phyloP scores from a whole-genome alignment of 352 stramenopile genomes.

The Phytophthora tentaculata region DNA sequence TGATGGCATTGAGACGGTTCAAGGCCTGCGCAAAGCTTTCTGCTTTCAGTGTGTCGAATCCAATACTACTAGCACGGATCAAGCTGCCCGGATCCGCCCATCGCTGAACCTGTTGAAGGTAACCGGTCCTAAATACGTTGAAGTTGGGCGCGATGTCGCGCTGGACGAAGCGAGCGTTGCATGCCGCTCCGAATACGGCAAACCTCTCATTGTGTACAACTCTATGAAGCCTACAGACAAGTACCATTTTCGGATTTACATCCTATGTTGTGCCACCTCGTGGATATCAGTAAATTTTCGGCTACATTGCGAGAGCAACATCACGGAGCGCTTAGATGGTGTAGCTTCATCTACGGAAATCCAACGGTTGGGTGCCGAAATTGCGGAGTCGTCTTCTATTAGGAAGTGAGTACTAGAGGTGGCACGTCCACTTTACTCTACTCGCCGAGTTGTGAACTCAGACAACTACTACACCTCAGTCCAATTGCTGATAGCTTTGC shows the following conservation, averaged over 20 bases:
- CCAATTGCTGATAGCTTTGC: background rate
- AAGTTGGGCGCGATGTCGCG: background rate
- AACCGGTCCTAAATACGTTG: background rate
- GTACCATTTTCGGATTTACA: background rate
- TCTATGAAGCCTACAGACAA: background rate
- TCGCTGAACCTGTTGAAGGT: background rate
- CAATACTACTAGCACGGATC: background rate
- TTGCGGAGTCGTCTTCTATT: background rate
- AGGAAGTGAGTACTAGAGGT: too few relatives aligned
- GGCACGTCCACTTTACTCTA: background rate
- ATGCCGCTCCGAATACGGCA: background rate
- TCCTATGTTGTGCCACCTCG: background rate
- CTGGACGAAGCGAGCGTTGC: background rate
- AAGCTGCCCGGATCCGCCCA: background rate
- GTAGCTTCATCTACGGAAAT: background rate
- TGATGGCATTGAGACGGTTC: background rate
- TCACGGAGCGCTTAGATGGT: background rate
- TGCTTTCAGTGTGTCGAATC: background rate
- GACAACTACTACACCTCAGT: background rate
- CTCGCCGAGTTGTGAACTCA: background rate
- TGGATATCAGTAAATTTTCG: background rate
- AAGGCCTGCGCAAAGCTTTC: background rate
- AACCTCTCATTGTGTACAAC: background rate
- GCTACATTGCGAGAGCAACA: background rate
- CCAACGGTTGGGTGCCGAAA: background rate